Percentiles rank a stretch among this genome's conserved stretches.
phyloP scores from a whole-genome alignment of 768 basidiomycete species.

The Tulasnella sp. region DNA sequence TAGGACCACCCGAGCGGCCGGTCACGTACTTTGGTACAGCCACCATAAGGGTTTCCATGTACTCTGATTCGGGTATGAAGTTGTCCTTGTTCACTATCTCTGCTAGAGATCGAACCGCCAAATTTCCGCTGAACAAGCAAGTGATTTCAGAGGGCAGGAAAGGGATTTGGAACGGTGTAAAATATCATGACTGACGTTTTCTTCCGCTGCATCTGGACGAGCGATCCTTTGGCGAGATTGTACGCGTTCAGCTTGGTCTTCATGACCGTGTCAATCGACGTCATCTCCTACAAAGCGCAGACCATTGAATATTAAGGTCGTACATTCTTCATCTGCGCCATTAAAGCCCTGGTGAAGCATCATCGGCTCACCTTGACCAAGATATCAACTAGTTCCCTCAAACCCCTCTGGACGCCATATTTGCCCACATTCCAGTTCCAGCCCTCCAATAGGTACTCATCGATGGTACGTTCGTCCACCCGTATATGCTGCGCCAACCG shows the following conservation, averaged over 20 bases:
- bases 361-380: conserved; percentile 60
- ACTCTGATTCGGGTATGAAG: conserved; percentile 83
- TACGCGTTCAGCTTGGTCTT: conserved; percentile 86
- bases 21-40: conserved; percentile 80
- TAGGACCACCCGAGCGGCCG: neutral
- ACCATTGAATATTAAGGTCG: too few species aligned
- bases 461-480: conserved; percentile 68
- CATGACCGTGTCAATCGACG: conserved; percentile 87
- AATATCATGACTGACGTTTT: conserved; percentile 68
- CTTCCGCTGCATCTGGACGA: conserved; percentile 89
- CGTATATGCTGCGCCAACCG: conserved; percentile 66
- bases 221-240: conserved; percentile 85
- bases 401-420: conserved; percentile 71
- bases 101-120: conserved; percentile 79
- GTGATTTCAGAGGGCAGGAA: conserved; percentile 14
- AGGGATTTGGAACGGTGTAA: neutral
- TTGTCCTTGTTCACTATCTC: conserved; percentile 77
- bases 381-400: conserved; percentile 75
- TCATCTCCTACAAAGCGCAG: conserved; percentile 60
- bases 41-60: conserved; percentile 82
- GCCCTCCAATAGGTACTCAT: conserved; percentile 61
- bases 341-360: neutral
- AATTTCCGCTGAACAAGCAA: conserved; percentile 58
- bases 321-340: too few species aligned
- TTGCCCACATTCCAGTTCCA: conserved; percentile 95